Evolutionary conservation across 371 early-diverging fungal genomes (phyloP), one percentile per base, ranked within the genome.

Genomic region (Capniomyces stellatus): DNA sequence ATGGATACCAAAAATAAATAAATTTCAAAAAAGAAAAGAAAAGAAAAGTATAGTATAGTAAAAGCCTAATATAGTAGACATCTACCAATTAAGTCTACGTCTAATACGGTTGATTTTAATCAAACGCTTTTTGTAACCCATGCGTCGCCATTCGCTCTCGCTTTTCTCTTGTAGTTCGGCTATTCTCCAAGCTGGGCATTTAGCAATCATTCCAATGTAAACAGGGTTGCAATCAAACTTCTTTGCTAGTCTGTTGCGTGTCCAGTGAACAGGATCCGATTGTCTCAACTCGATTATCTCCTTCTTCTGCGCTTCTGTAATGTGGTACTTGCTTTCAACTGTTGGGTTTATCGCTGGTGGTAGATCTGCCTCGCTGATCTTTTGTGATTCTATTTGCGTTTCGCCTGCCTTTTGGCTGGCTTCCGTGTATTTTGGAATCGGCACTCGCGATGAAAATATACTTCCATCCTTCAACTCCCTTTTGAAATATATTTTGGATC

Each of bases 231-330:
- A 54, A 15, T 58, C 61, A 55, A 63, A 70, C 58, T 69, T 70
- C 44, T 58, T 57, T 10, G 66, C 66, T 47, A 70, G 61, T 51
- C 56, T 52, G 29, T 57, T 59, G 15, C 58, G 55, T 2, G 70
- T 70, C 70, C 70, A 70, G 19, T 63, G 70, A 4, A 53, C 59
- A 18, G 70, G 70, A 39, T 70, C 70, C 54, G 61, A 55, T 54
- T 50, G 54, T 28, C 70, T 62, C 29, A 70, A 60, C 42, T 57
- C 47, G 10, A 30, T 22, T 21, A 70, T 43, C 27, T 69, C 60
- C 10, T 47, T 57, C 52, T 30, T 46, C 43, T 59, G 41, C 55
- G 58, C 61, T 35, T 46, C 30, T 1, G 69, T 56, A 35, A 69
- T 31, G 30, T 41, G 51, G 31, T 40, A 56, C 28, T 39, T 31